These are phyloP conservation scores for Oryza coarctata DNA, from an alignment of 176 grass and related monocot species.

Conservation along the genomic window DNA sequence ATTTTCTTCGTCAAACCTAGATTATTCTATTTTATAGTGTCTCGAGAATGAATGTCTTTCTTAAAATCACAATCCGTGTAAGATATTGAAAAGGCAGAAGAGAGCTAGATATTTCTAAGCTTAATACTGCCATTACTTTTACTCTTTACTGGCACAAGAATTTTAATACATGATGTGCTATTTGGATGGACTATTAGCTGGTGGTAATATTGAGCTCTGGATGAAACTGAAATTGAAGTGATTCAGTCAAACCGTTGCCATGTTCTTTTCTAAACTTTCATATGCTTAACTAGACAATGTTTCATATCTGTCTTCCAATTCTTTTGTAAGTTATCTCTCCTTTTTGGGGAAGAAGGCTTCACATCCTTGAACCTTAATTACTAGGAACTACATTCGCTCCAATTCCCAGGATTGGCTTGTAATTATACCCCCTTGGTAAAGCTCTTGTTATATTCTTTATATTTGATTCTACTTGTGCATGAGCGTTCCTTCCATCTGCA, in stretches of 20 bases:
- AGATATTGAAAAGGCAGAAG: background rate
- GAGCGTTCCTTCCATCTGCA: slow-evolving; percentile 36
- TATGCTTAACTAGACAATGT: background rate
- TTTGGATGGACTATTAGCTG: background rate
- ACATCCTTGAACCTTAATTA: background rate
- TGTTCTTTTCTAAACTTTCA: background rate
- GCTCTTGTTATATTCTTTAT: slow-evolving; percentile 8
- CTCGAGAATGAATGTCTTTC: background rate
- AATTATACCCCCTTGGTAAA: slow-evolving; percentile 4
- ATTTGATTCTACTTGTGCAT: background rate
- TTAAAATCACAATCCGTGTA: background rate
- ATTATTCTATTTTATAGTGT: background rate
- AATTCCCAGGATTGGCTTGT: no score
- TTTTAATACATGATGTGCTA: background rate
- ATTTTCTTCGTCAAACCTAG: background rate
- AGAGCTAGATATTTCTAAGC: background rate
- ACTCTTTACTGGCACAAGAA: background rate
- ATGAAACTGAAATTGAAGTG: background rate
- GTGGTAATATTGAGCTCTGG: background rate
- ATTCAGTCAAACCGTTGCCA: background rate
- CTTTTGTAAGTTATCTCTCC: background rate
- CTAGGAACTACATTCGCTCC: background rate
- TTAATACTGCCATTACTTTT: background rate
- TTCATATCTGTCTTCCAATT: background rate
- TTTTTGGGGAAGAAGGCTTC: background rate